phyloP scores from a whole-genome alignment of 106 monocot species.

The Dendrobium officinale region DNA sequence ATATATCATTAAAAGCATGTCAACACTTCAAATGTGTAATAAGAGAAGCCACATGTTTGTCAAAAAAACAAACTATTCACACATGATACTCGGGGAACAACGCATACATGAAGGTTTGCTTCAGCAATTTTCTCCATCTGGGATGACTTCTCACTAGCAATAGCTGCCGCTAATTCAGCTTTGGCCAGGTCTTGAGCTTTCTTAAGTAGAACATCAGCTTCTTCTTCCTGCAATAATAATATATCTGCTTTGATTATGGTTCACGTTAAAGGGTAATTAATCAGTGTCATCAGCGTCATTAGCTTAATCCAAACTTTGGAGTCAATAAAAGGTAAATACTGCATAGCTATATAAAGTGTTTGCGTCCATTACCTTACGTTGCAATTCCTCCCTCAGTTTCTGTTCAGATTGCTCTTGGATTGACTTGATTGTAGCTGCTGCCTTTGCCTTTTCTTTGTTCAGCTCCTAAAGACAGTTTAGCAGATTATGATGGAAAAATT shows the following conservation, averaged over 20 bases:
- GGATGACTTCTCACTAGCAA: constrained; percentile 78
- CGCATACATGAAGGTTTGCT: constrained; percentile 79
- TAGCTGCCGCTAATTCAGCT: constrained; percentile 76
- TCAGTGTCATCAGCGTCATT: not conserved
- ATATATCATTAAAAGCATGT: not conserved
- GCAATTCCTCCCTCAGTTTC: constrained; percentile 64
- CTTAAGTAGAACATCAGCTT: constrained; percentile 35
- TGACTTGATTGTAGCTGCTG: constrained; percentile 54
- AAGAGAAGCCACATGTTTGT: not conserved
- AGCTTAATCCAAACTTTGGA: not conserved
- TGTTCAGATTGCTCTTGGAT: constrained; percentile 86
- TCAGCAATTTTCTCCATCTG: constrained; percentile 93
- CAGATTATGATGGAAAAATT: constrained; percentile 10
- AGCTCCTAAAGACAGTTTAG: constrained; percentile 54
- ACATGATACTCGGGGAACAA: not conserved
- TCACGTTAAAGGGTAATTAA: not conserved
- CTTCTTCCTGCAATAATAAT: constrained; percentile 54
- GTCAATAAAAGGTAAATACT: not conserved
- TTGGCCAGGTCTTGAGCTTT: constrained; percentile 70
- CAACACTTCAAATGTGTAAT: not conserved
- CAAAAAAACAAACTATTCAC: not conserved
- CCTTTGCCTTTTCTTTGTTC: constrained; percentile 75
- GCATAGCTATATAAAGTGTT: not conserved
- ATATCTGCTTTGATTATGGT: not conserved
- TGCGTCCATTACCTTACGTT: constrained; percentile 50